Conservation (phyloP, 176 grass and related monocot genomes). For the Calamus simplicifolius region DNA sequence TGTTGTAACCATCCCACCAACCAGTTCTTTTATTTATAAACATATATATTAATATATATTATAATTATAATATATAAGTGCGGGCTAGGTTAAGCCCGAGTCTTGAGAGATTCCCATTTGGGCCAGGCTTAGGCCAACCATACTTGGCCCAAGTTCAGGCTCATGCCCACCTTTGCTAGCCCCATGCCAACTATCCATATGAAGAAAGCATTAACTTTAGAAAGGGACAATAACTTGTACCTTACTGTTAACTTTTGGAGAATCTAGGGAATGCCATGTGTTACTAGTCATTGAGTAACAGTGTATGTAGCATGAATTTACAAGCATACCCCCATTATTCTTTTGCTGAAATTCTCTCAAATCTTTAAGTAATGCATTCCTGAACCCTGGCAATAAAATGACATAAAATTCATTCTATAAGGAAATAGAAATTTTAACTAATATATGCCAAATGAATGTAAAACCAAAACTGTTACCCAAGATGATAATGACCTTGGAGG, state of each 20-base stretch:
- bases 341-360: constrained; percentile 11
- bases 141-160: too few species aligned
- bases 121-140: too few species aligned
- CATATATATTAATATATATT: too few species aligned
- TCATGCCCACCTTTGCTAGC: too few species aligned
- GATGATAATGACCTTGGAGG: constrained; percentile 54
- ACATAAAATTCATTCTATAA: neutral
- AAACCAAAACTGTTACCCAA: neutral
- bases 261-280: constrained; percentile 11
- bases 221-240: neutral
- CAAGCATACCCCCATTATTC: constrained; percentile 5
- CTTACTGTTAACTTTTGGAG: constrained; percentile 15
- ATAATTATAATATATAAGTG: too few species aligned
- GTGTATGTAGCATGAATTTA: constrained; percentile 15
- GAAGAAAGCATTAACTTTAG: too few species aligned
- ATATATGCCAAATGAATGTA: neutral
- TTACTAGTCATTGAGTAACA: constrained; percentile 6
- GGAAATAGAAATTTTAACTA: too few species aligned
- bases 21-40: too few species aligned
- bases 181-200: too few species aligned
- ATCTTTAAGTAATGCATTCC: neutral
- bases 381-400: neutral
- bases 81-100: too few species aligned
- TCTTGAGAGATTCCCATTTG: too few species aligned
- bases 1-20: too few species aligned